phyloP scores from a whole-genome alignment of 169 alveolate species.

The Plasmodium gonderi region DNA sequence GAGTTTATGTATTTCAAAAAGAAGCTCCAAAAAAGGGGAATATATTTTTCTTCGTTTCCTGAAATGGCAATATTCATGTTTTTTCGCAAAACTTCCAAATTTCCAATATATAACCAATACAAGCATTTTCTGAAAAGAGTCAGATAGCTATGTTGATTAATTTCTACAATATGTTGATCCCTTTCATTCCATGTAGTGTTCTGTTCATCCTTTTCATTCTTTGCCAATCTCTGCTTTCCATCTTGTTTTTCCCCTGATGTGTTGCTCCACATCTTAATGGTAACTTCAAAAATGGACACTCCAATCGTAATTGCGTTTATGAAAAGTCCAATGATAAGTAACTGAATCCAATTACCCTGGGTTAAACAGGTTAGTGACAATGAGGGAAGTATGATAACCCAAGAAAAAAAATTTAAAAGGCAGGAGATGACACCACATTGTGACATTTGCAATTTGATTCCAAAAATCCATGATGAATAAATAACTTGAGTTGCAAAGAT shows the following conservation, averaged over 20 bases:
- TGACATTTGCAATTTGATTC: conserved; percentile 24
- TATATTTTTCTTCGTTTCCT: conserved; percentile 46
- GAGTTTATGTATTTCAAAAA: conserved; percentile 58
- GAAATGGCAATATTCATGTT: conserved; percentile 68
- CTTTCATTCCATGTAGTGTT: neutral
- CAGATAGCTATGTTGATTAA: neutral
- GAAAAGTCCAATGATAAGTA: conserved; percentile 7
- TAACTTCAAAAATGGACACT: conserved; percentile 26
- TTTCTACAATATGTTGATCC: neutral
- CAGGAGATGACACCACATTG: conserved; percentile 57
- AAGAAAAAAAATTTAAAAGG: conserved; percentile 19
- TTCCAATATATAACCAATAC: conserved; percentile 66
- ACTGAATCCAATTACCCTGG: neutral
- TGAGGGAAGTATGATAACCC: conserved; percentile 38
- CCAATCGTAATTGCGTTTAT: conserved; percentile 14
- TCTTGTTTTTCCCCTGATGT: neutral
- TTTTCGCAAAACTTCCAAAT: conserved; percentile 45
- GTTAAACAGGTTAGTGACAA: neutral
- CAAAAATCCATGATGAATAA: conserved; percentile 68
- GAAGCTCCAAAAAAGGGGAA: conserved; percentile 60
- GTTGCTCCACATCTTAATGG: neutral
- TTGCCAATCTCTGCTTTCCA: neutral
- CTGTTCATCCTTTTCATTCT: neutral
- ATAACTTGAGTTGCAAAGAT: conserved; percentile 29
- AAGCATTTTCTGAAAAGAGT: conserved; percentile 56